Conservation (phyloP, 1,139 yeast species). For the Sugiyamaella pinicola region DNA sequence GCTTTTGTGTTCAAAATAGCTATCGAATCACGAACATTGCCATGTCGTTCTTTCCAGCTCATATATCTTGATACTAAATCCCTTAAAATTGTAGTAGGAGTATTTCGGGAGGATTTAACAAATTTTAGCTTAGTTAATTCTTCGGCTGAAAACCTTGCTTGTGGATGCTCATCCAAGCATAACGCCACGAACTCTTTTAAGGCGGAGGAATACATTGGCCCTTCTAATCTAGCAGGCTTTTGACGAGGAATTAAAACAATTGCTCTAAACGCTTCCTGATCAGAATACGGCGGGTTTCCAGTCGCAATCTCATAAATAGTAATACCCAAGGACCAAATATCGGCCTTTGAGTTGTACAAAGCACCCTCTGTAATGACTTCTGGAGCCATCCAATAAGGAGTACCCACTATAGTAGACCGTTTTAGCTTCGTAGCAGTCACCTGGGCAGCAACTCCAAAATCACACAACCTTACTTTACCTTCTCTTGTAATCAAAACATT, state of each 20-base stretch:
- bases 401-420: slow-evolving; percentile 95
- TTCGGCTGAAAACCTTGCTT: slow-evolving; percentile 84
- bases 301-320: slow-evolving; percentile 94
- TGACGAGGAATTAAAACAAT: slow-evolving; percentile 91
- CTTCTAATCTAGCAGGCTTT: slow-evolving; percentile 93
- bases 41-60: slow-evolving; percentile 55
- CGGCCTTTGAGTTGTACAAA: slow-evolving; percentile 80
- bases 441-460: slow-evolving; percentile 75
- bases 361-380: slow-evolving; percentile 96
- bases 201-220: slow-evolving; percentile 72
- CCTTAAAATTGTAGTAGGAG: slow-evolving; percentile 62
- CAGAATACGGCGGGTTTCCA: slow-evolving; percentile 97
- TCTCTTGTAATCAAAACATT: slow-evolving; percentile 64
- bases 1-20: slow-evolving; percentile 33
- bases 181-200: slow-evolving; percentile 88
- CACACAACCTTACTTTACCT: slow-evolving; percentile 69
- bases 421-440: slow-evolving; percentile 74
- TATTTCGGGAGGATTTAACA: slow-evolving; percentile 59
- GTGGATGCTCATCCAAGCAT: slow-evolving; percentile 91
- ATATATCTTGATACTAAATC: slow-evolving; percentile 82
- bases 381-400: slow-evolving; percentile 99
- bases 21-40: slow-evolving; percentile 38
- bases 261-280: slow-evolving; percentile 92
- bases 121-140: slow-evolving; percentile 76
- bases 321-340: slow-evolving; percentile 92